Base-by-base conservation (phyloP, 257 asterid genomes). In the Penstemon newberryi region DNA sequence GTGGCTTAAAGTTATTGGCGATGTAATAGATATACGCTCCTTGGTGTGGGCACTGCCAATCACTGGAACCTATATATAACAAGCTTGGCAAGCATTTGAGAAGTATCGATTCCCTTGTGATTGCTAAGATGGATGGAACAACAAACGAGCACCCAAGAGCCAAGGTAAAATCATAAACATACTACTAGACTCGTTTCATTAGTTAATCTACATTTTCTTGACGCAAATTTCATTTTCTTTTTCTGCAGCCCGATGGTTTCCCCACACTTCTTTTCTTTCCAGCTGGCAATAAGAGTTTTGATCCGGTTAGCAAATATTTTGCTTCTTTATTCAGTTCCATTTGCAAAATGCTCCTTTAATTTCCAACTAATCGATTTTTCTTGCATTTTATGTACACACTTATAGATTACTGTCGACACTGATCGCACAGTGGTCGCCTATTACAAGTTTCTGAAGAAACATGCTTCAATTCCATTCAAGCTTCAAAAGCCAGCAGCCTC, bases 51-150 rank as follows among this genome's bases (percentile, higher is more conserved):
- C 96, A 93, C 68, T 93, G 98, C 82, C 88, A 93, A 84, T 8
- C 87, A 45, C 80, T 93, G 68, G 98, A 90, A 74, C 98, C 98
- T 56, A 88, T 74, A 74, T 93, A 93, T 61, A 77, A 87, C 82
- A 93, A 88, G 74, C 97, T 93, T 71, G 98, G 89, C 39, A 88
- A 82, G 78, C 82, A 88, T 77, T 75, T 93, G 70, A 84, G 78
- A 72, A 92, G 86, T 33, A 67, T 90, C 4, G 73, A 84, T 50
- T 90, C 98, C 50, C 90, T 93, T 46, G 88, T 93, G 70, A 80
- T 93, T 76, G 97, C 99, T 71, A 93, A 93, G 89, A 93, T 93
- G 96, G 99, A 93, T 36, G 97, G 99, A 47, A 90, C 97, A 8
- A 82, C 94, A 70, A 93, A 93, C 54, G 99, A 93, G 85, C 97